These are phyloP conservation scores for Amaranthus tricolor DNA, from an alignment of 179 eudicot species.

Conservation along the genomic window DNA sequence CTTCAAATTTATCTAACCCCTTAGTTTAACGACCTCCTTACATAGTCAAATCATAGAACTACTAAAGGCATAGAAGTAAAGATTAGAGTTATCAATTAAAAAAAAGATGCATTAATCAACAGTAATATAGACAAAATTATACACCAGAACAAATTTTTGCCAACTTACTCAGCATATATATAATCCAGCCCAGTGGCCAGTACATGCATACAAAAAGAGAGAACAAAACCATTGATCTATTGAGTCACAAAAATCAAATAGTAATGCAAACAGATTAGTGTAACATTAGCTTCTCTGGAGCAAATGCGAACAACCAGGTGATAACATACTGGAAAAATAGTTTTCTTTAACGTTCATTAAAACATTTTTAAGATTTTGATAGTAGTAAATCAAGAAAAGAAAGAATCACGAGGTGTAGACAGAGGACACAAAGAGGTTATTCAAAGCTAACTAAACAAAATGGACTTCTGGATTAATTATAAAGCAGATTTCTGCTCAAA, in stretches of 20 bases:
- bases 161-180: neutral
- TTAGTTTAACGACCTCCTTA: neutral
- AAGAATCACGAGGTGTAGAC: neutral
- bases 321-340: neutral
- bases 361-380: neutral
- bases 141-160: neutral
- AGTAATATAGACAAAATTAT: neutral
- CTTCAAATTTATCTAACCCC: neutral
- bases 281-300: neutral
- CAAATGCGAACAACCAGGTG: neutral
- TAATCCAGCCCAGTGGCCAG: too few relatives aligned
- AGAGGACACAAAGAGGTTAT: neutral
- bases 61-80: neutral
- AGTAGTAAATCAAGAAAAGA: neutral
- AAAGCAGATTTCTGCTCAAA: neutral
- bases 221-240: neutral
- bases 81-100: neutral
- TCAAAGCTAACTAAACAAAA: slow-evolving; percentile 1
- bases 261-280: neutral
- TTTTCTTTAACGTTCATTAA: neutral
- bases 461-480: neutral
- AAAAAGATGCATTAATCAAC: neutral
- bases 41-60: neutral
- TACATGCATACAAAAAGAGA: neutral
- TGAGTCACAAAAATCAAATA: neutral